Base-by-base conservation (phyloP, 2,329 filamentous ascomycete genomes). In the Ustulina deusta region DNA sequence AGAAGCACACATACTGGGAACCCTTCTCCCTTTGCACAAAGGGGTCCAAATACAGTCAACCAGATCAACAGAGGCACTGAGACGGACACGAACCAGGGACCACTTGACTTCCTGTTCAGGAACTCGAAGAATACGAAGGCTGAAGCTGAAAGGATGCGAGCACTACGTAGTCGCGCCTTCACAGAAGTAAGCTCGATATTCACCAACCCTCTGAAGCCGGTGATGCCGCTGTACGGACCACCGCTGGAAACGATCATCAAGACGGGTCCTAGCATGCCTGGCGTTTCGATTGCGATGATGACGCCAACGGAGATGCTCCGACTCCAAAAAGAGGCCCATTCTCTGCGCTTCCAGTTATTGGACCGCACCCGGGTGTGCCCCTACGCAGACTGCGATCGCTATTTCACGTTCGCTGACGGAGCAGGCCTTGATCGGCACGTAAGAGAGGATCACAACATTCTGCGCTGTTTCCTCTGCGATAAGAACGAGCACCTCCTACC, bases 271-370 rank as follows among this genome's bases (percentile, higher is more conserved):
- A 75, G 74, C 34, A 71, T 81, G 29, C 82, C 83, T 1, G 77
- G 78, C 52, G 71, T 82, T 17, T 78, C 77, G 17, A 76, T 79
- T 27, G 78, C 75, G 1, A 74, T 83, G 17, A 71, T 83, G 61
- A 85, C 83, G 0, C 78, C 79, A 0, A 80, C 77, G 0, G 82
- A 85, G 68, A 76, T 81, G 57, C 76, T 74, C 1, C 71, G 75
- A 4, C 73, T 84, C 0, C 80, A 83, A 57, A 72, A 71, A 0
- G 73, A 79, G 58, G 74, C 80, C 15, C 77, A 79, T 54, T 69
- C 72, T 44, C 71, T 81, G 54, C 79, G 81, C 29, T 74, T 71
- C 44, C 70, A 80, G 42, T 69, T 78, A 0, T 72, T 83, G 1
- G 74, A 77, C 56, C 78, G 83, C 10, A 74, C 71, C 1, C 68